Conservation (phyloP, 1,139 yeast genomes). For the Cylindricascospora bacillispora region DNA sequence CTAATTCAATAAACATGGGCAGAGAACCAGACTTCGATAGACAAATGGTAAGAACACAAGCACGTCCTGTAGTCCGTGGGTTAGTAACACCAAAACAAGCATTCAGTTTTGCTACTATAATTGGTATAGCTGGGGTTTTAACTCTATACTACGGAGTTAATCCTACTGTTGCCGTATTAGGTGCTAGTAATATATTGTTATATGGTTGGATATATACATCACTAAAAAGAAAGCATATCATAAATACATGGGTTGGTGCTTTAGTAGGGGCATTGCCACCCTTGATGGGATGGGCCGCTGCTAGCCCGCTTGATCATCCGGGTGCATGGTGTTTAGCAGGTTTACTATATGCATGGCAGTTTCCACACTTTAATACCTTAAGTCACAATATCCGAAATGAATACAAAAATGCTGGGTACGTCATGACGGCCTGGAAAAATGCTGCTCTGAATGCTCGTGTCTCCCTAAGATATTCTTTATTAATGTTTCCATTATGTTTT, state of each 20-base stretch:
- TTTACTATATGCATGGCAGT: conserved; percentile 92
- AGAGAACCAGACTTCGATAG: conserved; percentile 86
- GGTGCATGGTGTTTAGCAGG: conserved; percentile 95
- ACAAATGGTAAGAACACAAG: conserved; percentile 78
- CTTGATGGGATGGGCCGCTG: conserved; percentile 98
- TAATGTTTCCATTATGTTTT: conserved; percentile 87
- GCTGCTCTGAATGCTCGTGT: conserved; percentile 90
- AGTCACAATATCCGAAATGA: conserved; percentile 82
- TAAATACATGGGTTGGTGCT: conserved; percentile 98
- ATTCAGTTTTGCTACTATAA: conserved; percentile 57
- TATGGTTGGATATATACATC: conserved; percentile 90
- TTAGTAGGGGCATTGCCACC: conserved; percentile 98
- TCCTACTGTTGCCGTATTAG: conserved; percentile 68
- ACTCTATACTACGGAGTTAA: conserved; percentile 73
- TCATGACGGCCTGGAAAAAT: conserved; percentile 90
- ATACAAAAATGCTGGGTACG: conserved; percentile 85
- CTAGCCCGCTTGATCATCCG: conserved; percentile 68
- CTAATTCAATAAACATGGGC: conserved; percentile 95
- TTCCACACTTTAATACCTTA: conserved; percentile 91
- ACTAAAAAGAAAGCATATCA: conserved; percentile 66
- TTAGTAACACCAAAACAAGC: conserved; percentile 65
- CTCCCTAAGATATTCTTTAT: conserved; percentile 71
- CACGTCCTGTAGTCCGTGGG: conserved; percentile 87
- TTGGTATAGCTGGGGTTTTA: conserved; percentile 61
- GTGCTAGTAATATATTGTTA: conserved; percentile 61